phyloP scores from a whole-genome alignment of 345 rosid species.

The Brassica incana region DNA sequence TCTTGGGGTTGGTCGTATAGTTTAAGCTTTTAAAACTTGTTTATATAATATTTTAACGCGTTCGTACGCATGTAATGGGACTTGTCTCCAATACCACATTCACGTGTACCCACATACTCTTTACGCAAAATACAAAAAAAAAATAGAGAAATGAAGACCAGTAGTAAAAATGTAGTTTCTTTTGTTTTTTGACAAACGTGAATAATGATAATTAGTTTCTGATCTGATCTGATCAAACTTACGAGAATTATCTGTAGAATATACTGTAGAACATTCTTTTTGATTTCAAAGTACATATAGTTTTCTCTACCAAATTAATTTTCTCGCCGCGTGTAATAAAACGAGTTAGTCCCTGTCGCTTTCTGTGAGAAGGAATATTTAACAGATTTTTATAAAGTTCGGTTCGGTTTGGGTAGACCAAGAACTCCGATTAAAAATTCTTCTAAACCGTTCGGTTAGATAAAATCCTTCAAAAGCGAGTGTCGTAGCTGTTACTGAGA shows the following conservation, averaged over 20 bases:
- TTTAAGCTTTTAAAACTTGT: background rate
- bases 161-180: background rate
- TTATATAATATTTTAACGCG: background rate
- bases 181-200: background rate
- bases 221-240: background rate
- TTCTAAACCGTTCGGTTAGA: slow-evolving; percentile 1
- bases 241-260: background rate
- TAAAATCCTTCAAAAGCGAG: background rate
- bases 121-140: background rate
- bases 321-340: background rate
- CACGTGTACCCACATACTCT: slow-evolving; percentile 13
- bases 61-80: slow-evolving; percentile 16
- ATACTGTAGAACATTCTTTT: background rate
- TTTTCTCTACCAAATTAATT: background rate
- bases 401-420: slow-evolving; percentile 1
- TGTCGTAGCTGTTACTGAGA: background rate
- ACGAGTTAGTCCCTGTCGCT: background rate
- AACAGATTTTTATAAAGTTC: background rate
- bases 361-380: too few species aligned
- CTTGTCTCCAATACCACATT: background rate
- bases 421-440: background rate
- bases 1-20: slow-evolving; percentile 7
- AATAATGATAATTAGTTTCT: background rate
- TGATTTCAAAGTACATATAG: too few species aligned
- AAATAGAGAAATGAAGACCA: background rate